Evolutionary conservation across 371 early-diverging fungal species (phyloP).

Genomic region (Dichotomocladium elegans): DNA sequence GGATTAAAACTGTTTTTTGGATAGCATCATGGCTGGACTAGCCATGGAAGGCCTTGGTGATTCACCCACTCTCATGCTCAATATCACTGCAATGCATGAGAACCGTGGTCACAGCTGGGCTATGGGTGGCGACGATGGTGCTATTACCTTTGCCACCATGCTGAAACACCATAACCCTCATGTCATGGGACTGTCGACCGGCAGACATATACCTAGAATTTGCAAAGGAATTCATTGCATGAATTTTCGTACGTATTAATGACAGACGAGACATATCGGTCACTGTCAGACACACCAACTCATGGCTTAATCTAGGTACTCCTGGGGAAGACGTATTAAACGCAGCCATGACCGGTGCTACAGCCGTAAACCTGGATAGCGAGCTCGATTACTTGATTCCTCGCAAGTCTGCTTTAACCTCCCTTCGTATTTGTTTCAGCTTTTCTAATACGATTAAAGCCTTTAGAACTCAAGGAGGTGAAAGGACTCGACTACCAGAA

Average conservation of each 20-base stretch:
- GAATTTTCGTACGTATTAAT: not conserved
- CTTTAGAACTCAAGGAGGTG: constrained; percentile 17
- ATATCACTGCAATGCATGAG: constrained; percentile 19
- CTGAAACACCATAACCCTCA: constrained; percentile 32
- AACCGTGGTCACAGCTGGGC: constrained; percentile 43
- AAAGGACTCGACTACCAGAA: constrained; percentile 16
- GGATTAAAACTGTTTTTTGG: not conserved
- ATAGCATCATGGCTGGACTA: constrained; percentile 38
- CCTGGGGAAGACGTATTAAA: constrained; percentile 20
- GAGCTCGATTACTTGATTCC: constrained; percentile 33
- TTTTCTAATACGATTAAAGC: no score
- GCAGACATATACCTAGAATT: constrained; percentile 25
- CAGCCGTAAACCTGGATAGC: constrained; percentile 28
- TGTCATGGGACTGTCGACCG: constrained; percentile 31
- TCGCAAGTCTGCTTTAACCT: not conserved
- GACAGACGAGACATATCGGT: no score
- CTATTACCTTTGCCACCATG: constrained; percentile 36
- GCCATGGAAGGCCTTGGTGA: constrained; percentile 21
- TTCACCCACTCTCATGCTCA: constrained; percentile 6
- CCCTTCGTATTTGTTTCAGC: not conserved
- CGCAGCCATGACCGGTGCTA: constrained; percentile 39
- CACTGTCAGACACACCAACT: no score
- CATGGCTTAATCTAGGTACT: constrained; percentile 1
- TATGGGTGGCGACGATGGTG: constrained; percentile 39
- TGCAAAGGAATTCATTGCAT: constrained; percentile 17